Evolutionary conservation across 1,284 basidiomycete genomes (phyloP).

Genomic region (Microbotryum silenes-acaulis): DNA sequence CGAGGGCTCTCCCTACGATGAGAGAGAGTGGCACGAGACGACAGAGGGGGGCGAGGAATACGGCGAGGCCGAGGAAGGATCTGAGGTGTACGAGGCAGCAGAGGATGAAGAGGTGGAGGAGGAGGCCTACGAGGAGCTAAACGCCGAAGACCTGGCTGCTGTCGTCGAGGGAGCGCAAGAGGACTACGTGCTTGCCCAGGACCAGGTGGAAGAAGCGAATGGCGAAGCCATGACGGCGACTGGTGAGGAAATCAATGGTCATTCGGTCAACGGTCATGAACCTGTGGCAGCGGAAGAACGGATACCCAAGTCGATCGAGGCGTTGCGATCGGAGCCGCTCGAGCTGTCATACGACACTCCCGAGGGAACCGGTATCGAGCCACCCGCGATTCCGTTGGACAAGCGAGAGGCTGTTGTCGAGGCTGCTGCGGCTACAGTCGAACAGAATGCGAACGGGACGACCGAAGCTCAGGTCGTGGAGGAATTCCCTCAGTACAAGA

Average conservation of each 20-base stretch:
- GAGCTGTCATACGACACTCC: constrained; percentile 5
- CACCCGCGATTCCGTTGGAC: constrained; percentile 3
- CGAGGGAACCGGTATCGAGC: constrained; percentile 1
- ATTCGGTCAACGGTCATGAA: background rate
- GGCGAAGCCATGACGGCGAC: background rate
- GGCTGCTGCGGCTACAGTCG: too few species aligned
- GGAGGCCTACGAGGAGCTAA: constrained; percentile 19
- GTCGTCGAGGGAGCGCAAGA: constrained; percentile 27
- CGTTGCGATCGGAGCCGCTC: background rate
- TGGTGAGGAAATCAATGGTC: background rate
- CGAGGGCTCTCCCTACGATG: background rate
- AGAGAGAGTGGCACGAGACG: too few species aligned
- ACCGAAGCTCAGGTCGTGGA: background rate
- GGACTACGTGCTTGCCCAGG: constrained; percentile 19
- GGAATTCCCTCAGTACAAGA: background rate
- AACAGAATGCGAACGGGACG: too few species aligned
- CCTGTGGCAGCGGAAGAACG: background rate
- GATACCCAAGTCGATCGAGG: background rate
- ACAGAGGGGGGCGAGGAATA: background rate
- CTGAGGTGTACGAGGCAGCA: constrained; percentile 1
- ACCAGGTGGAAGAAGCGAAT: background rate
- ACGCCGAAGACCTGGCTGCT: constrained; percentile 19
- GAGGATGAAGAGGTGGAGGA: constrained; percentile 1
- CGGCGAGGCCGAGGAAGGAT: background rate
- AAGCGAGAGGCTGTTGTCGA: constrained; percentile 1